These are phyloP conservation scores for Daldinia bambusicola DNA, from an alignment of 495 filamentous ascomycete genomes.

Conservation along the genomic window DNA sequence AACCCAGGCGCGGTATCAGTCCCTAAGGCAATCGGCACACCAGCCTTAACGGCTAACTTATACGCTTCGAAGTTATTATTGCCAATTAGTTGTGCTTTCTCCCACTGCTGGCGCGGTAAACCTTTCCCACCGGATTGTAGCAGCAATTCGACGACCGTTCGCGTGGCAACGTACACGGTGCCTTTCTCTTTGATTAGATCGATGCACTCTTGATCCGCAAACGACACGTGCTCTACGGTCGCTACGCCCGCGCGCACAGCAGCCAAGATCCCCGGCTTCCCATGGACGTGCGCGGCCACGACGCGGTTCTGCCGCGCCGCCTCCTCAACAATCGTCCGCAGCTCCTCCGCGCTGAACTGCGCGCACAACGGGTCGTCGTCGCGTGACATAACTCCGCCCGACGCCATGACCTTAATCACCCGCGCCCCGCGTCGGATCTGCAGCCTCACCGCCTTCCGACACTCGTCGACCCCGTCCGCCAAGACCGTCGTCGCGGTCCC, in stretches of 20 bases:
- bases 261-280: constrained; percentile 62
- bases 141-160: constrained; percentile 52
- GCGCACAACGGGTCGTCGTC: constrained; percentile 59
- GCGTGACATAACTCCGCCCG: constrained; percentile 58
- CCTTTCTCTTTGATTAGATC: constrained; percentile 59
- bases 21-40: constrained; percentile 55
- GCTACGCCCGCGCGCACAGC: constrained; percentile 57
- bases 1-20: constrained; percentile 57
- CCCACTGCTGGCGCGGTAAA: constrained; percentile 49
- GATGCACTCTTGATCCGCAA: constrained; percentile 59
- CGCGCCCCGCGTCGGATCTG: constrained; percentile 61
- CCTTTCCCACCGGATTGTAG: constrained; percentile 48
- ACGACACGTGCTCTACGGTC: constrained; percentile 61
- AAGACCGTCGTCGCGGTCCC: constrained; percentile 42
- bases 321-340: constrained; percentile 60
- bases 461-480: constrained; percentile 61
- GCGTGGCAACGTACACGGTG: constrained; percentile 57
- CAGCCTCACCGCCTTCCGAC: constrained; percentile 57
- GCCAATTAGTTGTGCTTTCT: constrained; percentile 55
- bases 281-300: constrained; percentile 63
- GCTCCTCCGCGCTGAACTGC: constrained; percentile 64
- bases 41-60: constrained; percentile 56
- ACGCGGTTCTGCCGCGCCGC: constrained; percentile 55
- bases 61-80: constrained; percentile 51
- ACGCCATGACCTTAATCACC: constrained; percentile 63